A percentile compares a stretch with the other conserved stretches of the same genome.
These are phyloP conservation scores for Aspergillus conjunctus DNA, from an alignment of 495 filamentous ascomycete genomes.

Conservation along the genomic window DNA sequence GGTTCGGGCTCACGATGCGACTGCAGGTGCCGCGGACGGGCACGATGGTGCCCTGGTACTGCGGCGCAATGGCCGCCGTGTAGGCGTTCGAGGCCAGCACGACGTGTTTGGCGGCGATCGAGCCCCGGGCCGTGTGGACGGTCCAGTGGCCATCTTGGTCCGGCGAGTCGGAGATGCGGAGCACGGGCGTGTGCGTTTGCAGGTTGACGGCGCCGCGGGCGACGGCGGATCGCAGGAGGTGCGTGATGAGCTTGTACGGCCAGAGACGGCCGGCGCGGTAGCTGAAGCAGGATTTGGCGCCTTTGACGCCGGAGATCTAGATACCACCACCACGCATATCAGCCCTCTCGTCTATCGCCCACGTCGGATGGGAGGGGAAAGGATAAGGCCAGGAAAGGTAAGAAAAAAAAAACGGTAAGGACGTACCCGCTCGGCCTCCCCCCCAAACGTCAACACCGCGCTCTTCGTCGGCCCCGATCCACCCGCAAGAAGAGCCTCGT, in stretches of 20 bases:
- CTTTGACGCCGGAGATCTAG: slow-evolving; percentile 50
- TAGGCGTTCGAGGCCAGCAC: slow-evolving; percentile 81
- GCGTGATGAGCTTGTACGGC: slow-evolving; percentile 82
- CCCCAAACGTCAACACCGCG: too few relatives aligned
- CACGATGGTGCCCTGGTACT: slow-evolving; percentile 70
- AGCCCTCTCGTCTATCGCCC: background rate
- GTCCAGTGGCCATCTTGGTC: slow-evolving; percentile 25
- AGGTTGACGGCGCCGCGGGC: slow-evolving; percentile 65
- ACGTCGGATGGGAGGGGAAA: background rate
- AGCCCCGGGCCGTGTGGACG: slow-evolving; percentile 66
- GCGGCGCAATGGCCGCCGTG: slow-evolving; percentile 69
- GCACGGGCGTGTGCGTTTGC: slow-evolving; percentile 74
- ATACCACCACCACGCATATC: too few relatives aligned
- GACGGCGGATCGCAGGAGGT: slow-evolving; percentile 62
- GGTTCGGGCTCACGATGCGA: slow-evolving; percentile 38
- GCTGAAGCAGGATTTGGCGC: slow-evolving; percentile 44
- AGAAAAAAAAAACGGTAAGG: too few relatives aligned
- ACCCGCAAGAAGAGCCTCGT: too few relatives aligned
- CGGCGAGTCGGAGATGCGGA: slow-evolving; percentile 36
- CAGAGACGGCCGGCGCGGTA: slow-evolving; percentile 56
- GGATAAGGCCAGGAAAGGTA: too few relatives aligned
- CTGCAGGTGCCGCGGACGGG: slow-evolving; percentile 63
- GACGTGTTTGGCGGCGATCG: slow-evolving; percentile 58
- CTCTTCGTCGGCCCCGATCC: too few relatives aligned
- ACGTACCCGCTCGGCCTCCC: too few relatives aligned